phyloP scores from a whole-genome alignment of 192 early-diverging fungal genomes.

The Piromyces finnis region DNA sequence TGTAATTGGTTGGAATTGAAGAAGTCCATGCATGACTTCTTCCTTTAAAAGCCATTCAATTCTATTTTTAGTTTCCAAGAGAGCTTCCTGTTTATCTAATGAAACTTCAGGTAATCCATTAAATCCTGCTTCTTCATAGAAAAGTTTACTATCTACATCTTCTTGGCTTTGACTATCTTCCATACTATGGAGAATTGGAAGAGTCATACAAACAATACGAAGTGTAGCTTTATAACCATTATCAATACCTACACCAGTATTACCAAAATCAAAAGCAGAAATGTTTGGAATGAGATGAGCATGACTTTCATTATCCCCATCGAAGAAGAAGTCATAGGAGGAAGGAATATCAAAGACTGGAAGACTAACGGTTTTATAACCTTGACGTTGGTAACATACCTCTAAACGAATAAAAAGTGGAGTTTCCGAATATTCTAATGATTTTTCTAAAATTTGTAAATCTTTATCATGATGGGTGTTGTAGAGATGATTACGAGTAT shows the following conservation, averaged over 20 bases:
- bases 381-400: slow-evolving; percentile 15
- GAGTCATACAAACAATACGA: slow-evolving; percentile 40
- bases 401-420: slow-evolving; percentile 54
- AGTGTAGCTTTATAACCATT: slow-evolving; percentile 52
- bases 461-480: neutral
- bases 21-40: slow-evolving; percentile 52
- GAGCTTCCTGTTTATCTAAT: slow-evolving; percentile 30
- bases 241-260: slow-evolving; percentile 29
- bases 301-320: slow-evolving; percentile 3
- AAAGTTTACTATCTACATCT: slow-evolving; percentile 6
- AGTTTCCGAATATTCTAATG: slow-evolving; percentile 28
- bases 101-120: slow-evolving; percentile 11
- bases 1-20: slow-evolving; percentile 33
- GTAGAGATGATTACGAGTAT: neutral
- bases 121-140: slow-evolving; percentile 11
- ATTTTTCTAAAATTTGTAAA: slow-evolving; percentile 6
- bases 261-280: slow-evolving; percentile 40
- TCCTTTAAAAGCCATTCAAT: slow-evolving; percentile 49
- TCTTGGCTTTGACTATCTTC: slow-evolving; percentile 12
- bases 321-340: slow-evolving; percentile 21
- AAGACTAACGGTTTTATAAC: slow-evolving; percentile 21
- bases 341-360: slow-evolving; percentile 40
- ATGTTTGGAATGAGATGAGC: slow-evolving; percentile 16
- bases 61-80: slow-evolving; percentile 29
- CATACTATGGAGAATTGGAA: slow-evolving; percentile 22